Conservation (phyloP, 176 grass and related monocot species). For the Pontederia paniculata region DNA sequence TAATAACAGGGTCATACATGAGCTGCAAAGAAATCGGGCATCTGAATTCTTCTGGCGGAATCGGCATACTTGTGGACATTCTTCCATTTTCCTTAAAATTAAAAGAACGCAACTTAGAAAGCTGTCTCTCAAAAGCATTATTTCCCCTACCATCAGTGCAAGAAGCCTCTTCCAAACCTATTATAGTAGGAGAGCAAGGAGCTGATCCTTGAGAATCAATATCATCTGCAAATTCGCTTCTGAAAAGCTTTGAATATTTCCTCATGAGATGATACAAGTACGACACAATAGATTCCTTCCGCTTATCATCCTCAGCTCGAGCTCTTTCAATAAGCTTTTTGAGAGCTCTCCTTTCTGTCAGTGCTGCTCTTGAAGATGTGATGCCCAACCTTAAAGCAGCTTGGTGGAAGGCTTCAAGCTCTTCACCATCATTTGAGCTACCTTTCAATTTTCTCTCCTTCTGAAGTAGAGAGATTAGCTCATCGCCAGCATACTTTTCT, state of each 20-base stretch:
- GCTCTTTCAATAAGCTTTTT: constrained; percentile 91
- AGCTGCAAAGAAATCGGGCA: constrained; percentile 95
- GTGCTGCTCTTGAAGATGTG: constrained; percentile 77
- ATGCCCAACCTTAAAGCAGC: constrained; percentile 78
- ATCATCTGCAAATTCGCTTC: constrained; percentile 82
- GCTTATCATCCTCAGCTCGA: constrained; percentile 66
- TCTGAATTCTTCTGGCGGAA: constrained; percentile 87
- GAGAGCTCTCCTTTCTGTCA: constrained; percentile 85
- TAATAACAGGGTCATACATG: constrained; percentile 92
- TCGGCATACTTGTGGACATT: constrained; percentile 60
- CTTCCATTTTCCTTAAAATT: constrained; percentile 62
- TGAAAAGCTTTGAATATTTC: constrained; percentile 98
- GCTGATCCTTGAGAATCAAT: constrained; percentile 86
- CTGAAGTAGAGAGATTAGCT: constrained; percentile 83
- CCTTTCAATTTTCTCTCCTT: constrained; percentile 42
- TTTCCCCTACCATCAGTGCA: constrained; percentile 35
- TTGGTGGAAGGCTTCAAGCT: constrained; percentile 85
- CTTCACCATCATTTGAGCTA: constrained; percentile 47
- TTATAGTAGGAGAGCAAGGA: constrained; percentile 63
- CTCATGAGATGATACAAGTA: constrained; percentile 82
- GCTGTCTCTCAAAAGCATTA: constrained; percentile 56
- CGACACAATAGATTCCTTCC: constrained; percentile 71
- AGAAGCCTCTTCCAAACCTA: constrained; percentile 81
- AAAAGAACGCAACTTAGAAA: constrained; percentile 65
- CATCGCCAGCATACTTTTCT: constrained; percentile 96